Evolutionary conservation across 2,329 filamentous ascomycete species (phyloP).

Genomic region (Apiospora pterosperma): DNA sequence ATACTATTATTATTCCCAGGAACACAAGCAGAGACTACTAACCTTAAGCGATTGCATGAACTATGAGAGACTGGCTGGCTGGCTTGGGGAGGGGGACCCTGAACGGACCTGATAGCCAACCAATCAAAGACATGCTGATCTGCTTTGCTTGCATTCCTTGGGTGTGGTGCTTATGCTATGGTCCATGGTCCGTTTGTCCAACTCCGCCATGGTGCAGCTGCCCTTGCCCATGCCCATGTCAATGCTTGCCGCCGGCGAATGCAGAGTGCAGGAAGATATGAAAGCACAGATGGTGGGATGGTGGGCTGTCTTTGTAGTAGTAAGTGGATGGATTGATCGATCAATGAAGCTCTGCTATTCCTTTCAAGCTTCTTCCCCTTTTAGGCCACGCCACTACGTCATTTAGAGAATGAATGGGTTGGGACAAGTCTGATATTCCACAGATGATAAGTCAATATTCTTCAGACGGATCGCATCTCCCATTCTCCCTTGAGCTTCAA

Average conservation of each 20-base stretch:
- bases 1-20: neutral
- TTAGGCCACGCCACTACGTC: neutral
- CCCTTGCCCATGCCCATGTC: neutral
- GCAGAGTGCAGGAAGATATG: too few species aligned
- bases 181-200: neutral
- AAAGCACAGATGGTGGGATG: neutral
- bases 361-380: neutral
- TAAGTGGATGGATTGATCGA: neutral
- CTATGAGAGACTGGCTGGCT: too few species aligned
- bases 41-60: slow-evolving; percentile 1
- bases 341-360: neutral
- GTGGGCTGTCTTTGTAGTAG: neutral
- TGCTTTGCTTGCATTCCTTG: neutral
- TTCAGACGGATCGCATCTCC: neutral
- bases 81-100: neutral
- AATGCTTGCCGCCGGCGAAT: neutral
- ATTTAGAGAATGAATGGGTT: neutral
- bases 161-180: neutral
- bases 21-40: neutral
- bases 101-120: neutral
- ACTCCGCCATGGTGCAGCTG: neutral
- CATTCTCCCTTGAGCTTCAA: neutral
- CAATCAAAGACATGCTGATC: neutral
- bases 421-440: neutral
- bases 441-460: too few species aligned